Evolutionary conservation across 208 protist species (phyloP).

Genomic region (Phytomonas francai): DNA sequence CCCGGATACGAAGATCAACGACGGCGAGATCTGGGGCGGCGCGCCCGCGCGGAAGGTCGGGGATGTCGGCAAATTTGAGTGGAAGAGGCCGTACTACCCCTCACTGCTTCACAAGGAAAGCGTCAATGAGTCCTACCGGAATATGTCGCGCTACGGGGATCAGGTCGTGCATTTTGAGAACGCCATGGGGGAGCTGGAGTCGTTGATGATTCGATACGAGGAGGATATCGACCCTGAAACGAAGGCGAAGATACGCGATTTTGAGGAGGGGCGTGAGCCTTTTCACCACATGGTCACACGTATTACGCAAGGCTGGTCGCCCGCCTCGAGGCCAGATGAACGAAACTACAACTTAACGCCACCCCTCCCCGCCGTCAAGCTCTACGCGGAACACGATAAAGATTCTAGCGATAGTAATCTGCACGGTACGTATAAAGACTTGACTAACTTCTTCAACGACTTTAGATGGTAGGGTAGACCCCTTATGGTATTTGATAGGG

Average conservation of each 20-base stretch:
- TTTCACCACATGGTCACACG: constrained; percentile 83
- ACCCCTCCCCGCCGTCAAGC: constrained; percentile 64
- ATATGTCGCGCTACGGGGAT: constrained; percentile 85
- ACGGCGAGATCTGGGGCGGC: constrained; percentile 83
- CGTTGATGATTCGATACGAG: constrained; percentile 74
- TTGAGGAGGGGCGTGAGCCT: constrained; percentile 75
- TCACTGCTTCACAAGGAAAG: constrained; percentile 67
- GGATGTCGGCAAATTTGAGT: constrained; percentile 85
- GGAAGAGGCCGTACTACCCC: constrained; percentile 75
- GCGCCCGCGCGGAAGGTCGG: constrained; percentile 77
- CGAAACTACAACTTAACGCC: constrained; percentile 56
- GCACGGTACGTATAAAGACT: constrained; percentile 75
- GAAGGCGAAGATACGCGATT: constrained; percentile 69
- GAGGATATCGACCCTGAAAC: constrained; percentile 56
- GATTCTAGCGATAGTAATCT: constrained; percentile 72
- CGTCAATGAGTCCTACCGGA: constrained; percentile 66
- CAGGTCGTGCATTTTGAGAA: constrained; percentile 76
- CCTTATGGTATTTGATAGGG: neutral
- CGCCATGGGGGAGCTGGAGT: constrained; percentile 74
- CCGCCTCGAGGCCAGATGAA: constrained; percentile 75
- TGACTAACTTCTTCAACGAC: constrained; percentile 85
- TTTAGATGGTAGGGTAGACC: constrained; percentile 70
- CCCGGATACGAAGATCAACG: constrained; percentile 70
- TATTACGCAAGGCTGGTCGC: constrained; percentile 79
- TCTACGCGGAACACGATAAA: constrained; percentile 81